These are phyloP conservation scores for Sporothrix variecibatus DNA, from an alignment of 2,329 filamentous ascomycete genomes.

Conservation along the genomic window DNA sequence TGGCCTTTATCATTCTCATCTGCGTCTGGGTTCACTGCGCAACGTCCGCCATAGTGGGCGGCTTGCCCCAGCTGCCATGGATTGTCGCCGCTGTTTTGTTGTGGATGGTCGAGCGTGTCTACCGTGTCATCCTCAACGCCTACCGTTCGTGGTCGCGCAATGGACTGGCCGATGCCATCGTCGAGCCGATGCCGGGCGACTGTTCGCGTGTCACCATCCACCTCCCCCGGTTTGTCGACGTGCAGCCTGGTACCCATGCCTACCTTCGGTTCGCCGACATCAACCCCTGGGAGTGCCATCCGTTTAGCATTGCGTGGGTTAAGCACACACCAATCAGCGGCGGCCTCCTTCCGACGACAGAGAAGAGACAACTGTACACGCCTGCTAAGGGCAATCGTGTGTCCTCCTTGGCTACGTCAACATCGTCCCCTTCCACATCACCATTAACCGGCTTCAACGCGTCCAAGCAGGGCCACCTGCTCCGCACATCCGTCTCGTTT, in stretches of 20 bases:
- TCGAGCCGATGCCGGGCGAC: constrained; percentile 70
- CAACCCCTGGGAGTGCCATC: constrained; percentile 71
- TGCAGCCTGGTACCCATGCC: constrained; percentile 71
- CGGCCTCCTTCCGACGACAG: constrained; percentile 43
- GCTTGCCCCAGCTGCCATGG: constrained; percentile 71
- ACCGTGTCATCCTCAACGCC: constrained; percentile 63
- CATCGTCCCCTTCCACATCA: not conserved
- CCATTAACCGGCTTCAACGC: constrained; percentile 27
- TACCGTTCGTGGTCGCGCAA: constrained; percentile 65
- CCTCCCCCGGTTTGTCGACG: constrained; percentile 65
- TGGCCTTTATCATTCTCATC: constrained; percentile 68
- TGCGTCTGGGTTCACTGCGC: constrained; percentile 79
- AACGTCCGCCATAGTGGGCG: constrained; percentile 63
- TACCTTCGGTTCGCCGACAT: constrained; percentile 71
- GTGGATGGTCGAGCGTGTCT: constrained; percentile 68
- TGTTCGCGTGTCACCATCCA: constrained; percentile 69
- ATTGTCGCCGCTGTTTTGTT: constrained; percentile 72
- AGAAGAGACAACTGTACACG: constrained; percentile 39
- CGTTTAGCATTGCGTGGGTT: constrained; percentile 77
- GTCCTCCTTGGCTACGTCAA: not conserved
- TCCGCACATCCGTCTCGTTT: constrained; percentile 68
- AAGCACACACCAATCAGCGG: constrained; percentile 52
- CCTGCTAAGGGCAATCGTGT: constrained; percentile 20
- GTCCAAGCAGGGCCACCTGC: constrained; percentile 39
- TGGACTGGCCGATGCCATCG: constrained; percentile 63